Conservation (phyloP, 495 filamentous ascomycete genomes). For the Copromyces sp. region DNA sequence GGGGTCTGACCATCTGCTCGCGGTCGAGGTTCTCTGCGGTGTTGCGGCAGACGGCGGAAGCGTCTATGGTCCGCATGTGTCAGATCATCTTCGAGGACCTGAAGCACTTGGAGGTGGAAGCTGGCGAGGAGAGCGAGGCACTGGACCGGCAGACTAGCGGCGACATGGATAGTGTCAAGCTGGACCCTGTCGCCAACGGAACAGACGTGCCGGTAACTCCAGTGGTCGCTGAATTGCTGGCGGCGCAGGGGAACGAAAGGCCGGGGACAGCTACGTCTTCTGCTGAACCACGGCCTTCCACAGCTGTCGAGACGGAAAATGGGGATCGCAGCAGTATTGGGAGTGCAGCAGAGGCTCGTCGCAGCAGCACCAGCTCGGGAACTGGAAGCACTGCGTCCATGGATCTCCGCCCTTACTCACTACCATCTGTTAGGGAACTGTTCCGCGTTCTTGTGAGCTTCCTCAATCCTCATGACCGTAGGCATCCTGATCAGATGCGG, state of each 20-base stretch:
- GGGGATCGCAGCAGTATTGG: constrained; percentile 5
- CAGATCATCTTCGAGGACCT: constrained; percentile 92
- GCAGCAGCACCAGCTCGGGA: constrained; percentile 22
- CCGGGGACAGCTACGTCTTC: constrained; percentile 27
- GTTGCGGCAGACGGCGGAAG: constrained; percentile 82
- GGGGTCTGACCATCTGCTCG: constrained; percentile 93
- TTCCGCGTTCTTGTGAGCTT: constrained; percentile 94
- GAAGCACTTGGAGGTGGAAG: constrained; percentile 70
- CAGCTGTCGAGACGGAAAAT: constrained; percentile 29
- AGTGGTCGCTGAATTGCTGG: not conserved
- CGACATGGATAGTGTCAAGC: constrained; percentile 67
- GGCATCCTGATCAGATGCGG: constrained; percentile 88
- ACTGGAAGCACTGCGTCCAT: constrained; percentile 35
- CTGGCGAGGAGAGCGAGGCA: constrained; percentile 46
- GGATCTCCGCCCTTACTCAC: constrained; percentile 75
- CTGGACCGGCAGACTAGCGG: constrained; percentile 51
- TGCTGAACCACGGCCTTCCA: constrained; percentile 37
- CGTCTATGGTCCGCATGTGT: constrained; percentile 97
- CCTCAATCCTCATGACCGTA: constrained; percentile 81
- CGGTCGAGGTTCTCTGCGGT: constrained; percentile 87
- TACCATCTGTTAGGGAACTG: constrained; percentile 88
- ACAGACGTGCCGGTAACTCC: constrained; percentile 32
- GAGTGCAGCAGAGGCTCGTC: constrained; percentile 12
- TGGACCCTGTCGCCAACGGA: constrained; percentile 81
- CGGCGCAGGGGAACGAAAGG: constrained; percentile 28